These are phyloP conservation scores for Mollisia scopiformis DNA, from an alignment of 2,329 filamentous ascomycete genomes.

Conservation along the genomic window DNA sequence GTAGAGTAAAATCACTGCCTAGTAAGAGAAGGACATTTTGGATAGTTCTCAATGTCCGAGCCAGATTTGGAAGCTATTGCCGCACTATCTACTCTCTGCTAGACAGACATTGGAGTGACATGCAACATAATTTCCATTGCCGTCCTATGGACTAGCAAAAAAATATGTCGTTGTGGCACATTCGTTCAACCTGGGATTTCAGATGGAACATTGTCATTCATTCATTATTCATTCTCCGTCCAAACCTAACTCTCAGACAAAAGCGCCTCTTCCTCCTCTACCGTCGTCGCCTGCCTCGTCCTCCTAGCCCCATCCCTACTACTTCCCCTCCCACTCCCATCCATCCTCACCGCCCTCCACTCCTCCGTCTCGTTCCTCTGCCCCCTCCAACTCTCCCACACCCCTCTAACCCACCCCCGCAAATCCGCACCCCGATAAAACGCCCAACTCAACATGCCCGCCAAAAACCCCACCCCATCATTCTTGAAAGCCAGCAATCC, in stretches of 20 bases:
- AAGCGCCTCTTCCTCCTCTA: neutral
- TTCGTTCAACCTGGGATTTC: no score
- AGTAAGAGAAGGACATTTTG: no score
- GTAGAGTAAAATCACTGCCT: no score
- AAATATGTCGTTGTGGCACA: no score
- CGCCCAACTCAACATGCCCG: conserved; percentile 77
- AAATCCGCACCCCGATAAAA: neutral
- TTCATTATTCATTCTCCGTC: neutral
- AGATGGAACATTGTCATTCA: neutral
- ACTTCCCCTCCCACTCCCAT: neutral
- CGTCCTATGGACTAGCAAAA: no score
- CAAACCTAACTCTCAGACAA: neutral
- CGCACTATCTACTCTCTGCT: no score
- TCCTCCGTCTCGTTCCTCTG: neutral
- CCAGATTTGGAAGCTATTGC: no score
- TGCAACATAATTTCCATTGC: no score
- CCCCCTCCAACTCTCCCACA: neutral
- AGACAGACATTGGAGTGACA: no score
- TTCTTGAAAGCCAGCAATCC: conserved; percentile 85
- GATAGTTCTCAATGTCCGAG: no score
- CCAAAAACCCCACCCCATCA: conserved; percentile 83
- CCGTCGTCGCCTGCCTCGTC: neutral
- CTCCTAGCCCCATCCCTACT: neutral
- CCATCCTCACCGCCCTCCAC: neutral
- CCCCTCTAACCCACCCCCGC: neutral